These are phyloP conservation scores for Candida xiaguanensis DNA, from an alignment of 805 yeast genomes.

Conservation along the genomic window DNA sequence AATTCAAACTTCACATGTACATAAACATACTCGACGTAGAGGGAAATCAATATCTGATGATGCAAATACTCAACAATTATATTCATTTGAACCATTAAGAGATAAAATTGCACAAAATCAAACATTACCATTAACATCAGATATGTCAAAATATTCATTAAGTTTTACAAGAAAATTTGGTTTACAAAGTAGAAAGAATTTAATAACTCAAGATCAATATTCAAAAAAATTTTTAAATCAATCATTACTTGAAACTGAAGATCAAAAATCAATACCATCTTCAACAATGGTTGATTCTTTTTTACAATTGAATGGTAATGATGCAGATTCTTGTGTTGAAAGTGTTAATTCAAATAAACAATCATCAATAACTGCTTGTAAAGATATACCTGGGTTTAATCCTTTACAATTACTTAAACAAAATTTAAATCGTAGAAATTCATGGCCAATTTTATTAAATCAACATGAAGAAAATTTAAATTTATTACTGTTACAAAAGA, in stretches of 20 bases:
- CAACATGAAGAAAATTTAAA: slow-evolving; percentile 15
- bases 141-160: slow-evolving; percentile 24
- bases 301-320: slow-evolving; percentile 15
- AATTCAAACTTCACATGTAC: slow-evolving; percentile 1
- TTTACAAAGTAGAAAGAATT: slow-evolving; percentile 20
- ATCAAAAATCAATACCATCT: slow-evolving; percentile 4
- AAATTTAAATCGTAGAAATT: slow-evolving; percentile 25
- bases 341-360: slow-evolving; percentile 4
- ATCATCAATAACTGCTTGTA: neutral
- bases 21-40: slow-evolving; percentile 6
- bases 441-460: slow-evolving; percentile 22
- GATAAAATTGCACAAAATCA: slow-evolving; percentile 25
- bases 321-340: slow-evolving; percentile 2
- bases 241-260: slow-evolving; percentile 2
- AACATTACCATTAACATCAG: slow-evolving; percentile 10
- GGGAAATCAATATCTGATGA: slow-evolving; percentile 7
- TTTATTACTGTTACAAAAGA: slow-evolving; percentile 11
- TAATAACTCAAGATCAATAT: neutral
- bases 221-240: neutral
- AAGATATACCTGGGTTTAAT: neutral
- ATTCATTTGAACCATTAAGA: slow-evolving; percentile 31
- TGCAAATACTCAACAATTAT: slow-evolving; percentile 10
- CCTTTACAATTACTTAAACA: slow-evolving; percentile 10
- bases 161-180: slow-evolving; percentile 34
- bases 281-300: slow-evolving; percentile 17